phyloP scores from a whole-genome alignment of 768 basidiomycete species.

The Tylopilus balloui region DNA sequence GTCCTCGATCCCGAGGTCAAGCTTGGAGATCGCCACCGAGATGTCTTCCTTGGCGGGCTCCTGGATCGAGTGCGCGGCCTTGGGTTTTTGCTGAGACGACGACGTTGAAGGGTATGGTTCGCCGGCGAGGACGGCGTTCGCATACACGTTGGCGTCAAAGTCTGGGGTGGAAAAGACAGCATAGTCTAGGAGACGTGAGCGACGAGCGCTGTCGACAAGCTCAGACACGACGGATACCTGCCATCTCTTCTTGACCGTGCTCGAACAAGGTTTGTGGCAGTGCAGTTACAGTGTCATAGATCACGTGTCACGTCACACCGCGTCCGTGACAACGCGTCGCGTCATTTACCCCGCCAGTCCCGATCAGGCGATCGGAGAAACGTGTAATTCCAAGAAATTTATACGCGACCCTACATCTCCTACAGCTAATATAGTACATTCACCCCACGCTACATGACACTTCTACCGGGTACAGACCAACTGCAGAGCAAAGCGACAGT shows the following conservation, averaged over 20 bases:
- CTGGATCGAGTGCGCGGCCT: slow-evolving; percentile 29
- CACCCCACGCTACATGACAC: slow-evolving; percentile 9
- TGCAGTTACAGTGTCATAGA: slow-evolving; percentile 12
- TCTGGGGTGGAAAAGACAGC: slow-evolving; percentile 64
- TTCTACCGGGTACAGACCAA: slow-evolving; percentile 20
- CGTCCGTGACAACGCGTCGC: slow-evolving; percentile 27
- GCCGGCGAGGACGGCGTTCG: slow-evolving; percentile 84
- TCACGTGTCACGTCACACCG: slow-evolving; percentile 31
- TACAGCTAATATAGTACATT: slow-evolving; percentile 25
- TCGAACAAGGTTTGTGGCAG: slow-evolving; percentile 11
- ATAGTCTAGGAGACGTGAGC: slow-evolving; percentile 55
- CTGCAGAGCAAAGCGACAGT: slow-evolving; percentile 20
- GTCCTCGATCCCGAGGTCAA: slow-evolving; percentile 87
- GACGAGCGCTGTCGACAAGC: neutral
- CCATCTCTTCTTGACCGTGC: slow-evolving; percentile 8
- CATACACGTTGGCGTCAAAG: slow-evolving; percentile 88
- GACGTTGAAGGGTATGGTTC: slow-evolving; percentile 60
- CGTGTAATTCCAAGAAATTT: slow-evolving; percentile 19
- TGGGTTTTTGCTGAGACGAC: slow-evolving; percentile 23
- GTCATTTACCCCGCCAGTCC: neutral
- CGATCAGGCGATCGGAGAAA: slow-evolving; percentile 2
- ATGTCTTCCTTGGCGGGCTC: slow-evolving; percentile 80
- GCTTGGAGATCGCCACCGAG: slow-evolving; percentile 80
- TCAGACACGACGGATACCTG: slow-evolving; percentile 15
- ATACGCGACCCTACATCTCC: slow-evolving; percentile 7